phyloP scores from a whole-genome alignment of 352 stramenopile genomes.

The Globisporangium nodosum region DNA sequence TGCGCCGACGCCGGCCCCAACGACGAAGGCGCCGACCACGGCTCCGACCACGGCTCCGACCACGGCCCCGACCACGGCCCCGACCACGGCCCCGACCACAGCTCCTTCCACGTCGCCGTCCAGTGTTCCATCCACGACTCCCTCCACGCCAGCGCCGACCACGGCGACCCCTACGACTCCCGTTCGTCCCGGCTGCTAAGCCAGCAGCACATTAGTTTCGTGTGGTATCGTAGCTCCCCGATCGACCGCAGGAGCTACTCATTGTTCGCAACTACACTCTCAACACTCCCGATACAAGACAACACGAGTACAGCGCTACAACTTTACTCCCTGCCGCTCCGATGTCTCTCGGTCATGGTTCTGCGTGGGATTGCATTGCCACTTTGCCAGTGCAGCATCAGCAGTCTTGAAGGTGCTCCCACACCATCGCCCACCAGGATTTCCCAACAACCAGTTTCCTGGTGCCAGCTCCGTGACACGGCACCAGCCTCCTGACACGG shows the following conservation, averaged over 20 bases:
- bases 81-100: background rate
- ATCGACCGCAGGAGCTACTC: background rate
- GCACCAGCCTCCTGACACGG: no score
- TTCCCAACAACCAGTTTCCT: no score
- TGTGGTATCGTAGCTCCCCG: background rate
- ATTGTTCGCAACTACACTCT: background rate
- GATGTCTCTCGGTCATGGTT: no score
- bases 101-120: background rate
- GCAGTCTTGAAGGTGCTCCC: no score
- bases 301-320: background rate
- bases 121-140: background rate
- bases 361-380: no score
- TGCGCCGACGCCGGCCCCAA: background rate
- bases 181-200: constrained; percentile 1
- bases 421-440: no score
- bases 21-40: background rate
- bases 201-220: background rate
- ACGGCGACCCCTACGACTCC: background rate
- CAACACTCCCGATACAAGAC: background rate
- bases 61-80: background rate
- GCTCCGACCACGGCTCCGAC: background rate
- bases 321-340: no score
- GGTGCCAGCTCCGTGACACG: no score
- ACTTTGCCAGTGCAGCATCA: no score
- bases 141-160: background rate